Percentiles rank a stretch among this genome's conserved stretches.
phyloP scores from a whole-genome alignment of 2,329 filamentous ascomycete species.

The Penicillium corylophilum region DNA sequence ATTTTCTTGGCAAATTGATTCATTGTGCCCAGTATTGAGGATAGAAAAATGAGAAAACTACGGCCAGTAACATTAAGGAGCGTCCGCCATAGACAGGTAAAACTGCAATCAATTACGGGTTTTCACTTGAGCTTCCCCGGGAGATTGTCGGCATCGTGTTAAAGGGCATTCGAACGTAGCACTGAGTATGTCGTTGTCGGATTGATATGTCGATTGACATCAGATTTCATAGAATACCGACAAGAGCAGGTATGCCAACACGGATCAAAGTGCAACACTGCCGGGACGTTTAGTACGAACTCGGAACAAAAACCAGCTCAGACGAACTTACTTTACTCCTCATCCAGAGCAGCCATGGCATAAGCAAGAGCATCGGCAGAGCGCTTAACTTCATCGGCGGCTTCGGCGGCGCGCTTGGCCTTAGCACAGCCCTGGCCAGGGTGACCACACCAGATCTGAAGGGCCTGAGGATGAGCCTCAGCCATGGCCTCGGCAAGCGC shows the following conservation, averaged over 20 bases:
- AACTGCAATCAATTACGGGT: not conserved
- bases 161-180: not conserved
- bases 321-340: constrained; percentile 24
- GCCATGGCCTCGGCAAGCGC: constrained; percentile 33
- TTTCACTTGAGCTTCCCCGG: not conserved
- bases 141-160: not conserved
- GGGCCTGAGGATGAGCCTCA: constrained; percentile 22
- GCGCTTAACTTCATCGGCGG: constrained; percentile 55
- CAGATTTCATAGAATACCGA: not conserved
- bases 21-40: not conserved
- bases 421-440: constrained; percentile 52
- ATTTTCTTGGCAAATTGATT: not conserved
- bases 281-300: not conserved
- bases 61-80: constrained; percentile 5
- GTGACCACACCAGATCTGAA: constrained; percentile 34
- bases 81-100: constrained; percentile 5
- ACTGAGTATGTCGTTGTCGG: not conserved
- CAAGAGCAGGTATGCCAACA: not conserved
- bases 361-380: constrained; percentile 33
- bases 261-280: not conserved
- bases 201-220: not conserved
- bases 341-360: constrained; percentile 33
- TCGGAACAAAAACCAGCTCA: not conserved
- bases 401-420: constrained; percentile 63
- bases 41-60: not conserved